Evolutionary conservation across 139 green algal genomes (phyloP).

Genomic region (Chlorella sp.): DNA sequence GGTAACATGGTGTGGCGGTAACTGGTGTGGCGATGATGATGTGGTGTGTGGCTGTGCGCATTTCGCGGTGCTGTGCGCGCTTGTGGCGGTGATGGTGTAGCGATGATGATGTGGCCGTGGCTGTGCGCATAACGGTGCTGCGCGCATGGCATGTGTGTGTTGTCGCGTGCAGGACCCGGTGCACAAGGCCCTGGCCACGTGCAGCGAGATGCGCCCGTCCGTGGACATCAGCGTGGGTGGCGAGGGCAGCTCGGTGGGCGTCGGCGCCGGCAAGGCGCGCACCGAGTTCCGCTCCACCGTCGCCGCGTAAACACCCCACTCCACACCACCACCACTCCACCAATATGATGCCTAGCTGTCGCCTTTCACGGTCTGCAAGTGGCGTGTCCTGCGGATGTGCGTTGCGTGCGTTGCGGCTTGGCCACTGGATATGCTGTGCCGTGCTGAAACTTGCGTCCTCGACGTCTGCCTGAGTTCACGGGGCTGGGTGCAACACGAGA

Average conservation of each 20-base stretch:
- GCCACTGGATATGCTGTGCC: too few species aligned
- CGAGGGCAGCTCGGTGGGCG: constrained; percentile 61
- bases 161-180: constrained; percentile 35
- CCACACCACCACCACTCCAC: neutral
- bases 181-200: constrained; percentile 77
- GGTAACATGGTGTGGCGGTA: too few species aligned
- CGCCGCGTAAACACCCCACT: constrained; percentile 3
- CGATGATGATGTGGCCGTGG: too few species aligned
- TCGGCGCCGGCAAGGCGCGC: constrained; percentile 69
- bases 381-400: neutral
- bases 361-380: neutral
- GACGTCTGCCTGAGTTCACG: too few species aligned
- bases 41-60: too few species aligned
- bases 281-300: constrained; percentile 72
- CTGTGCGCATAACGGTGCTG: too few species aligned
- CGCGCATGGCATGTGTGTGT: too few species aligned
- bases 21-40: too few species aligned
- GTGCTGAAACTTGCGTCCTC: too few species aligned
- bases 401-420: neutral
- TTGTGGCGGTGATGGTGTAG: too few species aligned
- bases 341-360: neutral
- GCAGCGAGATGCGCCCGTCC: constrained; percentile 85
- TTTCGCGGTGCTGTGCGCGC: too few species aligned
- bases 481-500: too few species aligned
- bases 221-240: constrained; percentile 95